These are phyloP conservation scores for Flammula alnicola DNA, from an alignment of 1,284 basidiomycete species.

Conservation along the genomic window DNA sequence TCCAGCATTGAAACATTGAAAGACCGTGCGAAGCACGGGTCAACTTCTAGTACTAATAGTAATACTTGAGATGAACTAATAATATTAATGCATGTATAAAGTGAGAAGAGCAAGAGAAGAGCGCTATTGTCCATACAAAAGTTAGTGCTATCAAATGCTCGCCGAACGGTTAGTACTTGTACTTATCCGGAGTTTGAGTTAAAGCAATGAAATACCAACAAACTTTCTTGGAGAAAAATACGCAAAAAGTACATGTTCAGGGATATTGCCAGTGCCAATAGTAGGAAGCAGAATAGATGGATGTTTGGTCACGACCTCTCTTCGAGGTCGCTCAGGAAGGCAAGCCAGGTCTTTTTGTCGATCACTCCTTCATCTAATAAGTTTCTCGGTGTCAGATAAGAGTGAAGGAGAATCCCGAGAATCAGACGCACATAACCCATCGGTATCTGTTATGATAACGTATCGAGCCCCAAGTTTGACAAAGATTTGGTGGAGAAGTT, in stretches of 20 bases:
- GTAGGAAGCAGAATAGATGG: slow-evolving; percentile 11
- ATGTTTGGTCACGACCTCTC: slow-evolving; percentile 44
- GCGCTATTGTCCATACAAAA: no score
- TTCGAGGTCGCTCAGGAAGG: slow-evolving; percentile 77
- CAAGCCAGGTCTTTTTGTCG: slow-evolving; percentile 92
- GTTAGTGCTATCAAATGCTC: no score
- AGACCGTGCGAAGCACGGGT: no score
- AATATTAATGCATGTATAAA: no score
- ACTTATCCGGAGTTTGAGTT: no score
- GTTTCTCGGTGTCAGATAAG: slow-evolving; percentile 10
- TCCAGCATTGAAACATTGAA: no score
- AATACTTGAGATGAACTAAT: no score
- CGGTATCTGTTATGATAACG: slow-evolving; percentile 82
- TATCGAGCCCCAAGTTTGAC: slow-evolving; percentile 92
- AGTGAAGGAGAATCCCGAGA: slow-evolving; percentile 1
- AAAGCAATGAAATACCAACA: no score
- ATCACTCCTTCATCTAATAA: slow-evolving; percentile 82
- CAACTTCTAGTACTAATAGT: no score
- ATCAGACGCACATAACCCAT: slow-evolving; percentile 75
- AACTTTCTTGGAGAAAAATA: neutral
- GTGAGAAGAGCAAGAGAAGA: no score
- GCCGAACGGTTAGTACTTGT: no score
- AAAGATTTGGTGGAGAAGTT: slow-evolving; percentile 91
- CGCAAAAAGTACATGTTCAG: neutral
- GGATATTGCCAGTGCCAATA: no score